Evolutionary conservation across 2,329 filamentous ascomycete species (phyloP).

Genomic region (Venturia asperata): DNA sequence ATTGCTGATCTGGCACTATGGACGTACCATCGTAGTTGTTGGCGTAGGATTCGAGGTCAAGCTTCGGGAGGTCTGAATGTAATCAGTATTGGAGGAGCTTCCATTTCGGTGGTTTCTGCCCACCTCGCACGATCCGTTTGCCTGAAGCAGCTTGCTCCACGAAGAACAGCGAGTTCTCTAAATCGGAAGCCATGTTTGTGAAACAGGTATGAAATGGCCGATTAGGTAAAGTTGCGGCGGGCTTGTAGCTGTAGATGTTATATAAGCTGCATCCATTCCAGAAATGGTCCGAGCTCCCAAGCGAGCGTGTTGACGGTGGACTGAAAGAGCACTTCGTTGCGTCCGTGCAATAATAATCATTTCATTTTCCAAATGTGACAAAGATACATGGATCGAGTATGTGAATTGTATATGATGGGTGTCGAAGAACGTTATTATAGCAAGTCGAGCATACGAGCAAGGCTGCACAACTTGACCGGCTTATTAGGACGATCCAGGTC

Average conservation of each 20-base stretch:
- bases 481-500: not conserved
- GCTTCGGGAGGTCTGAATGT: conserved; percentile 66
- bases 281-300: not conserved
- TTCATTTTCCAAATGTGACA: too few species aligned
- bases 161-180: conserved; percentile 9
- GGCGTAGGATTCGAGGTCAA: conserved; percentile 87
- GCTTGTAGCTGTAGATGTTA: not conserved
- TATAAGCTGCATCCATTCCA: too few species aligned
- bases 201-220: not conserved
- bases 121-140: conserved; percentile 12
- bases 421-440: too few species aligned
- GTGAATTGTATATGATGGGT: too few species aligned
- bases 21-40: conserved; percentile 72
- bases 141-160: conserved; percentile 4
- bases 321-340: not conserved
- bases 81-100: conserved; percentile 7
- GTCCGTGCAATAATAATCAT: too few species aligned
- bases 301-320: not conserved
- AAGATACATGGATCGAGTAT: too few species aligned
- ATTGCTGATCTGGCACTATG: not conserved
- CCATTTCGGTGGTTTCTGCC: not conserved
- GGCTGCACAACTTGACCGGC: too few species aligned
- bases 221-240: not conserved
- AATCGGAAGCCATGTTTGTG: not conserved
- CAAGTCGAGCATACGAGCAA: too few species aligned